A percentile compares a stretch with the other conserved stretches of the same genome.
These are phyloP conservation scores for Colletotrichum tanaceti DNA, from an alignment of 2,329 filamentous ascomycete species.

Conservation along the genomic window DNA sequence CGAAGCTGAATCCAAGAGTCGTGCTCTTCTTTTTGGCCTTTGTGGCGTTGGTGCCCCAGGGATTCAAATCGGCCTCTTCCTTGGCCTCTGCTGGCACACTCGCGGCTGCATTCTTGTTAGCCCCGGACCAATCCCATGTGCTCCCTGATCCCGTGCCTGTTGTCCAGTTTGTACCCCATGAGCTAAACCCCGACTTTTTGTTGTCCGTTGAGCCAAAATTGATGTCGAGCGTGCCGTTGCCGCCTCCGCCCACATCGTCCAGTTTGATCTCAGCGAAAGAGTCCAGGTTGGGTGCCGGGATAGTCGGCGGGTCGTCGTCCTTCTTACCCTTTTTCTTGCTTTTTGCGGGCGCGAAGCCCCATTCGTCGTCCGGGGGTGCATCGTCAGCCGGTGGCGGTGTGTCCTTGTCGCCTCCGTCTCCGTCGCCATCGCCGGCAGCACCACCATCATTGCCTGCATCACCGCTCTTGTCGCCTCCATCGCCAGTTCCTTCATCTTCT, in stretches of 20 bases:
- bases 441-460: slow-evolving; percentile 34
- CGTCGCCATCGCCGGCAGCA: slow-evolving; percentile 44
- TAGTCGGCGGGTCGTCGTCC: slow-evolving; percentile 48
- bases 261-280: slow-evolving; percentile 76
- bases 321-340: slow-evolving; percentile 68
- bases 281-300: slow-evolving; percentile 48
- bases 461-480: slow-evolving; percentile 47
- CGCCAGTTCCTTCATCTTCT: slow-evolving; percentile 51
- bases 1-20: slow-evolving; percentile 60
- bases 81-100: slow-evolving; percentile 54
- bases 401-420: slow-evolving; percentile 43
- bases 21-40: slow-evolving; percentile 64
- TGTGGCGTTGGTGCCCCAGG: slow-evolving; percentile 60
- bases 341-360: slow-evolving; percentile 62
- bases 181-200: slow-evolving; percentile 61
- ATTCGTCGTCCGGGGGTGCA: slow-evolving; percentile 62
- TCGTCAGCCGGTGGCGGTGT: slow-evolving; percentile 47
- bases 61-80: slow-evolving; percentile 57
- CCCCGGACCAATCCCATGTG: slow-evolving; percentile 57
- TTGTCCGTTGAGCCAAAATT: slow-evolving; percentile 62
- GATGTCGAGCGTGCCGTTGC: slow-evolving; percentile 64
- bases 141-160: slow-evolving; percentile 53
- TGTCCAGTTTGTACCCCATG: slow-evolving; percentile 71
- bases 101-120: slow-evolving; percentile 48
- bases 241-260: slow-evolving; percentile 59